Conservation (phyloP, 306 rosid genomes). For the Lablab purpureus region DNA sequence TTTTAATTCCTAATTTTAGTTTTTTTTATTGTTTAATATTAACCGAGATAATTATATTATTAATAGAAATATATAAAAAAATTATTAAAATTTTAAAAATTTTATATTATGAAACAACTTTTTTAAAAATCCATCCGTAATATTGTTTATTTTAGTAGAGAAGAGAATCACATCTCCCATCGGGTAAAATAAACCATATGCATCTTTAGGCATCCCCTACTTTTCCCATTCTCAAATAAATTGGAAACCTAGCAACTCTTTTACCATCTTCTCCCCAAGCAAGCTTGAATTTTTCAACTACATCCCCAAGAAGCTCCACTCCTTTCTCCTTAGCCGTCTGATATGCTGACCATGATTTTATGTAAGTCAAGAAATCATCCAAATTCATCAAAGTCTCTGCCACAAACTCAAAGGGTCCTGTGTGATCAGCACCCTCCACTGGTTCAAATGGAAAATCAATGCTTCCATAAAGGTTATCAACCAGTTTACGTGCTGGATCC, state of each 20-base stretch:
- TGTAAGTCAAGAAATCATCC: constrained; percentile 57
- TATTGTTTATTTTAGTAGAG: too few relatives aligned
- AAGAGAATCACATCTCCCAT: too few relatives aligned
- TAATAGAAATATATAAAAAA: too few relatives aligned
- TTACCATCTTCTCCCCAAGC: constrained; percentile 68
- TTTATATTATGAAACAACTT: too few relatives aligned
- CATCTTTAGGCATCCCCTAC: constrained; percentile 55
- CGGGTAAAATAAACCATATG: too few relatives aligned
- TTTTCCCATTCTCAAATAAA: constrained; percentile 75
- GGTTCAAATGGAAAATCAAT: constrained; percentile 82
- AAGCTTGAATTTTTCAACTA: constrained; percentile 54
- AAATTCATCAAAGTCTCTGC: constrained; percentile 59
- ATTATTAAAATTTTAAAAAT: too few relatives aligned
- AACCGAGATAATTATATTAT: too few relatives aligned
- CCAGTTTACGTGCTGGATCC: constrained; percentile 60
- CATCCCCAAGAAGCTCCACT: constrained; percentile 68
- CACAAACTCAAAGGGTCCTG: constrained; percentile 76
- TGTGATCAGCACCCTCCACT: constrained; percentile 61
- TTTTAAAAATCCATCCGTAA: too few relatives aligned
- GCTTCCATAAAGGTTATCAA: constrained; percentile 57
- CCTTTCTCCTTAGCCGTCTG: constrained; percentile 75
- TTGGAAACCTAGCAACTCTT: constrained; percentile 62
- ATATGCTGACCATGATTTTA: constrained; percentile 82
- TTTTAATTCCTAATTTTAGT: too few relatives aligned
- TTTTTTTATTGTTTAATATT: too few relatives aligned